Base-by-base conservation (phyloP, 75 land plant genomes). In the Picea sitchensis region DNA sequence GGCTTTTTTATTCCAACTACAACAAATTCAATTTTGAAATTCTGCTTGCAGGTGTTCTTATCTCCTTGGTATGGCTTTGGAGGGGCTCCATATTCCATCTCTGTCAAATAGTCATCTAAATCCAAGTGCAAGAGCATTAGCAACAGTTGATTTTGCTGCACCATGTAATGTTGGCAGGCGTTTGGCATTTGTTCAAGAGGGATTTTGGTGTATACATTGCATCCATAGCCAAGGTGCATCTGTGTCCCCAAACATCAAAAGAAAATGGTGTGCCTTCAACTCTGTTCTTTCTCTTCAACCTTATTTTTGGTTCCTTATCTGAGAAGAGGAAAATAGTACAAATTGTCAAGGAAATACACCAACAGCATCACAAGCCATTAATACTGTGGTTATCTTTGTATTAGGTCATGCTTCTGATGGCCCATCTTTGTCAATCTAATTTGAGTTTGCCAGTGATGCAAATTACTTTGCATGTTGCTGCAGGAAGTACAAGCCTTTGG, bases 261-360 rank as follows among this genome's bases (percentile, higher is more conserved):
- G 54, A 71, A 71, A n/a, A 71, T 71, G 74, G 74, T 71, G 23
- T 71, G 56, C 74, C 74, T 71, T 47, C 51, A 71, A 21, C 44
- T n/a, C 9, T 26, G 34, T 34, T 1, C 7, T 20, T 71, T 36
- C 36, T 51, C 12, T 51, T 51, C 9, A 51, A 9, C 56, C 54
- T 44, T 6, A 71, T 44, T 13, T 20, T 20, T 71, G 11, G 9
- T 38, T 47, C 44, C 51, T 47, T 41, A n/a, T 44, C 3, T 71
- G n/a, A 44, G 12, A 71, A 44, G 56, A 44, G 47, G 56, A 71
- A n/a, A 71, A 71, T 0, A 71, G 8, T 41, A 71, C 8, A 9
- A 44, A 71, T 17, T 71, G 23, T 12, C 18, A 38, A 44, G 74
- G 26, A 71, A 71, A 20, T 41, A n/a, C 51, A 20, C 73, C 17